Percentiles rank a stretch among this genome's conserved stretches.
Conservation (phyloP, 768 basidiomycete species). For the Mycena belliarum region DNA sequence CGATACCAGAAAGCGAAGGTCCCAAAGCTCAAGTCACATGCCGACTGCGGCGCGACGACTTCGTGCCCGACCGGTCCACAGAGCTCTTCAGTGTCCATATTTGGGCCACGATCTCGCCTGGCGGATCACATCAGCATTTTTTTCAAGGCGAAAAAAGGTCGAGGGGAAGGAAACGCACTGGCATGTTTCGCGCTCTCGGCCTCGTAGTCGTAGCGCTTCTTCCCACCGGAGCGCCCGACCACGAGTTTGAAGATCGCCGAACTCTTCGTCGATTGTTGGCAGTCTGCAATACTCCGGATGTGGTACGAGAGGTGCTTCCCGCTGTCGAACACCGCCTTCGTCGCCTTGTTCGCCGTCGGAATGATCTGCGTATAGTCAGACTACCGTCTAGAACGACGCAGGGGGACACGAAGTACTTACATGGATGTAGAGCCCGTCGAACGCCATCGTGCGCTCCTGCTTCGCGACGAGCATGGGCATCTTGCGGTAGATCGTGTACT, state of each 20-base stretch:
- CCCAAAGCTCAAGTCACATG: slow-evolving; percentile 45
- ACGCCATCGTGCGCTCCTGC: slow-evolving; percentile 88
- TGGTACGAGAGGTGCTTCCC: slow-evolving; percentile 93
- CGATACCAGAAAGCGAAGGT: no score
- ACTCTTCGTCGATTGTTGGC: slow-evolving; percentile 80
- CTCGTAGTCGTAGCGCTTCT: slow-evolving; percentile 97
- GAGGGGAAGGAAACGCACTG: slow-evolving; percentile 38
- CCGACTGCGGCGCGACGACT: slow-evolving; percentile 63
- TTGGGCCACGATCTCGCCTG: slow-evolving; percentile 78
- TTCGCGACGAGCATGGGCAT: slow-evolving; percentile 91
- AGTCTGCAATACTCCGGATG: slow-evolving; percentile 81
- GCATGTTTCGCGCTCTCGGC: slow-evolving; percentile 85
- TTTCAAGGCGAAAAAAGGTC: background rate
- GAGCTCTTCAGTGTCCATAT: slow-evolving; percentile 62
- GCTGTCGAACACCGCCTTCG: slow-evolving; percentile 81
- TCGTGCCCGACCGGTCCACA: slow-evolving; percentile 61
- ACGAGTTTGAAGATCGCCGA: slow-evolving; percentile 88
- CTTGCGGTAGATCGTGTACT: slow-evolving; percentile 91
- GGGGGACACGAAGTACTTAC: slow-evolving; percentile 40
- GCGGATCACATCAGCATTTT: slow-evolving; percentile 8
- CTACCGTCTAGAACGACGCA: background rate
- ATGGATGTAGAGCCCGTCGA: slow-evolving; percentile 94
- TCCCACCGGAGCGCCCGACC: slow-evolving; percentile 63
- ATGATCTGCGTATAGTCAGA: slow-evolving; percentile 62
- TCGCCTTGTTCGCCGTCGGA: slow-evolving; percentile 75